These are phyloP conservation scores for Ganoderma lucidum DNA, from an alignment of 1,284 basidiomycete species.

Conservation along the genomic window DNA sequence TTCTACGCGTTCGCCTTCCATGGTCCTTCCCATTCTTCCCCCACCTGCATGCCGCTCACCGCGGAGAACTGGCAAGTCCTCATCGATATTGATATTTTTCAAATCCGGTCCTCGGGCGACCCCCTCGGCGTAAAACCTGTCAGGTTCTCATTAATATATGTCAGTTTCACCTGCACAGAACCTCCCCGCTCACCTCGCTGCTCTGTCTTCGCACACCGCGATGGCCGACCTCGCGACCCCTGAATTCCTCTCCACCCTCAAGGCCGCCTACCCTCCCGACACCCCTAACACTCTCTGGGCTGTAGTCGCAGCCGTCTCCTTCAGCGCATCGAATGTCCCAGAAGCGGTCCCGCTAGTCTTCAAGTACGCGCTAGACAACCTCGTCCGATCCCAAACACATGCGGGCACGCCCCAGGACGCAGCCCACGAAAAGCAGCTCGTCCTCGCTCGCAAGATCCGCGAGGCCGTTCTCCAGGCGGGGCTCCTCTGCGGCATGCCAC, in stretches of 20 bases:
- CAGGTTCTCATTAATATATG: not conserved
- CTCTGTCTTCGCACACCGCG: not conserved
- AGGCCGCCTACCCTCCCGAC: constrained; percentile 37
- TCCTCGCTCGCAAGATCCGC: constrained; percentile 56
- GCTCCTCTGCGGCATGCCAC: constrained; percentile 59
- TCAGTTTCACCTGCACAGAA: not conserved
- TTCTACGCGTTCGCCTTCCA: not conserved
- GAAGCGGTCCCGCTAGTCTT: constrained; percentile 64
- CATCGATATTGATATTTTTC: too few relatives aligned
- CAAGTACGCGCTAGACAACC: constrained; percentile 52
- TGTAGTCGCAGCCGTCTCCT: constrained; percentile 60
- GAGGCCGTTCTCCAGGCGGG: constrained; percentile 67
- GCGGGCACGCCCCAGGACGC: constrained; percentile 36
- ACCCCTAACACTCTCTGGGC: constrained; percentile 53
- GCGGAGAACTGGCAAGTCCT: too few relatives aligned
- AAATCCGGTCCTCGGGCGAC: not conserved
- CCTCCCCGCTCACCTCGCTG: not conserved
- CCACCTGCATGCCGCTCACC: not conserved
- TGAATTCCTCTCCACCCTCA: constrained; percentile 37
- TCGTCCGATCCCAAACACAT: constrained; percentile 37
- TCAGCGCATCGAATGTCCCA: constrained; percentile 61
- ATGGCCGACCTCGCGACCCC: constrained; percentile 39
- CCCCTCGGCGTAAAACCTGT: not conserved
- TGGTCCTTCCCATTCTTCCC: not conserved
- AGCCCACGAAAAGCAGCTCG: constrained; percentile 44